Conservation (phyloP, 352 stramenopile genomes). For the Globisporangium spiculum region DNA sequence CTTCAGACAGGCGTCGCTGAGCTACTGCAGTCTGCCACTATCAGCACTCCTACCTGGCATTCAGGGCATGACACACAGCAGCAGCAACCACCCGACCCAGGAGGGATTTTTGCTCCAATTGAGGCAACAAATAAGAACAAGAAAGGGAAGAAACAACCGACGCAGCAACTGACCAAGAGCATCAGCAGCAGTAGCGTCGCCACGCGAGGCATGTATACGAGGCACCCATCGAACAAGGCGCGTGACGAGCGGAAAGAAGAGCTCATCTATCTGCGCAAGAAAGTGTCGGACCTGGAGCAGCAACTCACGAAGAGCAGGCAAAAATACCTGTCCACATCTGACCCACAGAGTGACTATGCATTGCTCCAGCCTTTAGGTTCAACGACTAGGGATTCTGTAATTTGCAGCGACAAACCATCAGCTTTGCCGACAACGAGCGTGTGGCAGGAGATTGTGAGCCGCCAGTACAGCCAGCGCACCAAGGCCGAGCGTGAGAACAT, state of each 20-base stretch:
- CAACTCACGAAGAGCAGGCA: conserved; percentile 11
- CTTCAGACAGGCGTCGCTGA: not conserved
- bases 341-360: too few relatives aligned
- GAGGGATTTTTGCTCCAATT: too few relatives aligned
- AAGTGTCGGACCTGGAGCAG: conserved; percentile 21
- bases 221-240: conserved; percentile 14
- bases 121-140: not conserved
- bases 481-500: conserved; percentile 44
- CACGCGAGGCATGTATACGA: not conserved
- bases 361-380: too few relatives aligned
- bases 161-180: not conserved
- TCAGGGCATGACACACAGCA: too few relatives aligned
- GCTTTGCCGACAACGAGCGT: not conserved
- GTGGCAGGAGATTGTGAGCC: conserved; percentile 9
- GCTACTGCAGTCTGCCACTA: not conserved
- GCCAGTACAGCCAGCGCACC: not conserved
- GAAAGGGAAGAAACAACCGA: not conserved
- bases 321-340: too few relatives aligned
- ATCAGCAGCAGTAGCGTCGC: not conserved
- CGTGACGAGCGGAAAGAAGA: conserved; percentile 25
- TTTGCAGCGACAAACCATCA: not conserved
- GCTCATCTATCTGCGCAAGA: conserved; percentile 28
- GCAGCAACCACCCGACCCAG: too few relatives aligned
- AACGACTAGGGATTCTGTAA: not conserved
- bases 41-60: too few relatives aligned